Evolutionary conservation across 768 basidiomycete genomes (phyloP).

Genomic region (Leucosporidium creatinivorum): DNA sequence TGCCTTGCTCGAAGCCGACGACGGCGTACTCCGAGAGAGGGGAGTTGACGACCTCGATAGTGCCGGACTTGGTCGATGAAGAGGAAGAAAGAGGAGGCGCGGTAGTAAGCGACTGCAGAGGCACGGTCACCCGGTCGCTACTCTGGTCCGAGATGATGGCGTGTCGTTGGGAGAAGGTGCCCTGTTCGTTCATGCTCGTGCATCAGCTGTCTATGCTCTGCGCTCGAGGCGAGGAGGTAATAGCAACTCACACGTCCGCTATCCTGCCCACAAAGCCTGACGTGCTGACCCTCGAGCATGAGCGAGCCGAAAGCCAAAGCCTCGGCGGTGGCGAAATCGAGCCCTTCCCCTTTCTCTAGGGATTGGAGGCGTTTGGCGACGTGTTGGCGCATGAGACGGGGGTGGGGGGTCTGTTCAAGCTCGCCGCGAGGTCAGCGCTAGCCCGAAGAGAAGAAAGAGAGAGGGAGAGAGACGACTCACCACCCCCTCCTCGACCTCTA

Average conservation of each 20-base stretch:
- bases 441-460: neutral
- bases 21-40: conserved; percentile 33
- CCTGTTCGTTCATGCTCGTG: neutral
- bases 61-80: neutral
- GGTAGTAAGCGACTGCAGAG: conserved; percentile 57
- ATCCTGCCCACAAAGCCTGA: conserved; percentile 88
- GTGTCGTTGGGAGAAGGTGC: conserved; percentile 49
- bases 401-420: conserved; percentile 23
- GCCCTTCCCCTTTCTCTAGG: conserved; percentile 49
- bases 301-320: conserved; percentile 82
- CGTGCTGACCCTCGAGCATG: conserved; percentile 70
- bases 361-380: conserved; percentile 26
- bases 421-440: neutral
- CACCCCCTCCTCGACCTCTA: conserved; percentile 54
- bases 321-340: conserved; percentile 89
- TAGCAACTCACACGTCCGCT: conserved; percentile 86
- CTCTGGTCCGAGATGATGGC: conserved; percentile 88
- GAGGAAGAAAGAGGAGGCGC: conserved; percentile 17
- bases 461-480: conserved; percentile 47
- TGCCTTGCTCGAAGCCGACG: conserved; percentile 69
- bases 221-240: too few relatives aligned
- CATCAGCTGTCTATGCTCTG: neutral
- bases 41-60: conserved; percentile 46
- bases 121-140: conserved; percentile 69
- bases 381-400: conserved; percentile 25